Conservation (phyloP, 768 basidiomycete genomes). For the Russula lepida region DNA sequence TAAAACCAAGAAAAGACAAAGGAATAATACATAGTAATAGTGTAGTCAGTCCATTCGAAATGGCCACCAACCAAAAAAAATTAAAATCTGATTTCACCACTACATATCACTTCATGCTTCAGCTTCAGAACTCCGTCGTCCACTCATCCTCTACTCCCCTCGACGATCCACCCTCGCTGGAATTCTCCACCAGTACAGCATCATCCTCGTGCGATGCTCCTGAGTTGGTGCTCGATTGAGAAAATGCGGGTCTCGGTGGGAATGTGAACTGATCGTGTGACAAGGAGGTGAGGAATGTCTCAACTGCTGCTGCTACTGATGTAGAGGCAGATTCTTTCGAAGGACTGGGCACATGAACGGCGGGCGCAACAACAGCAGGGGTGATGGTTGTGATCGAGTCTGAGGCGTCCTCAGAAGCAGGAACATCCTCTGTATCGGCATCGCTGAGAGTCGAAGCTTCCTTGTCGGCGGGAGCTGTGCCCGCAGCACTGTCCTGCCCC, state of each 20-base stretch:
- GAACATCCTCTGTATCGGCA: neutral
- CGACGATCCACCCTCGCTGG: conserved; percentile 5
- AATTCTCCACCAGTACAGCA: conserved; percentile 1
- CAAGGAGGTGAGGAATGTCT: conserved; percentile 7
- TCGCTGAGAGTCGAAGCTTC: neutral
- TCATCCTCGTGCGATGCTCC: neutral
- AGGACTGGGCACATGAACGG: neutral
- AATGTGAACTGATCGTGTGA: conserved; percentile 12
- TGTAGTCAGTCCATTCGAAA: neutral
- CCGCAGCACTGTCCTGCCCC: neutral
- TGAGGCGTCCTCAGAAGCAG: neutral
- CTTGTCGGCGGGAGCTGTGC: neutral
- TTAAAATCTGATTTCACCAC: neutral
- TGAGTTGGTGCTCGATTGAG: neutral
- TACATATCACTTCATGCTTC: neutral
- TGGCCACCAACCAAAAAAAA: neutral
- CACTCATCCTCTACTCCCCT: conserved; percentile 9
- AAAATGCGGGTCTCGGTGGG: conserved; percentile 1
- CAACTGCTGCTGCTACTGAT: neutral
- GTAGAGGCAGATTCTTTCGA: neutral
- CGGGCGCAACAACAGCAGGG: neutral
- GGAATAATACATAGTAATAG: neutral
- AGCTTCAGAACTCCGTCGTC: conserved; percentile 14
- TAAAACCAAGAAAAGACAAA: neutral
- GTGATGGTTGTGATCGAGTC: conserved; percentile 1